Conservation (phyloP, 2,329 filamentous ascomycete species). For the Nothopassalora personata region DNA sequence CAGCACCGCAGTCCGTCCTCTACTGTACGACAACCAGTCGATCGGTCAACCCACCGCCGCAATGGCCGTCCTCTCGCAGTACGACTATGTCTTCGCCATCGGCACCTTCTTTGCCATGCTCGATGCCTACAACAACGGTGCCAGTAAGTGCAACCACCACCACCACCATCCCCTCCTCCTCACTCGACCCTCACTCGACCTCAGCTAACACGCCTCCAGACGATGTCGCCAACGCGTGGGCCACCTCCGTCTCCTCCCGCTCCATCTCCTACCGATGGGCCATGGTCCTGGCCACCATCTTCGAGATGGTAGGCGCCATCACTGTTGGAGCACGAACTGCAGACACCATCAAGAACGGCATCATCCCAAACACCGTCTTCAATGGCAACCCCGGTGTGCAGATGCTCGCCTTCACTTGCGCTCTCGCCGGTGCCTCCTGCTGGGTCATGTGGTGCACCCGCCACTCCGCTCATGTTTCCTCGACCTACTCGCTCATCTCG, state of each 20-base stretch:
- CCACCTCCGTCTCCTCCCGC: constrained; percentile 48
- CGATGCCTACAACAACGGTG: constrained; percentile 62
- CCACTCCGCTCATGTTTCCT: constrained; percentile 55
- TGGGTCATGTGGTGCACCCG: constrained; percentile 55
- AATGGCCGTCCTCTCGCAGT: constrained; percentile 45
- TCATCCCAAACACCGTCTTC: constrained; percentile 50
- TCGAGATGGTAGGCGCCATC: constrained; percentile 51
- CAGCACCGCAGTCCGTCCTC: not conserved
- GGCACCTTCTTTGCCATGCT: constrained; percentile 61
- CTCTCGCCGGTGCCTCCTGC: constrained; percentile 42
- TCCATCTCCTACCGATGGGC: constrained; percentile 50
- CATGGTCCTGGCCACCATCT: constrained; percentile 46
- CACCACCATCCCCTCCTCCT: too few species aligned
- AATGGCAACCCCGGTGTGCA: constrained; percentile 40
- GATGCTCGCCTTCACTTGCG: constrained; percentile 43
- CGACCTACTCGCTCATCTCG: constrained; percentile 57
- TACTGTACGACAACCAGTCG: not conserved
- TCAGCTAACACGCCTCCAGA: constrained; percentile 20
- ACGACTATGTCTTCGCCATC: constrained; percentile 59
- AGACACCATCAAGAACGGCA: constrained; percentile 57
- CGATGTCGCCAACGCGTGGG: constrained; percentile 54
- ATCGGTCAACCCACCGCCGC: constrained; percentile 17
- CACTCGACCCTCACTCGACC: not conserved
- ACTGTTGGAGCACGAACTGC: constrained; percentile 52
- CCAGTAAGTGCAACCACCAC: constrained; percentile 27